Evolutionary conservation across 805 yeast genomes (phyloP), one percentile per base, ranked within the genome.

Genomic region (Millerozyma acaciae): DNA sequence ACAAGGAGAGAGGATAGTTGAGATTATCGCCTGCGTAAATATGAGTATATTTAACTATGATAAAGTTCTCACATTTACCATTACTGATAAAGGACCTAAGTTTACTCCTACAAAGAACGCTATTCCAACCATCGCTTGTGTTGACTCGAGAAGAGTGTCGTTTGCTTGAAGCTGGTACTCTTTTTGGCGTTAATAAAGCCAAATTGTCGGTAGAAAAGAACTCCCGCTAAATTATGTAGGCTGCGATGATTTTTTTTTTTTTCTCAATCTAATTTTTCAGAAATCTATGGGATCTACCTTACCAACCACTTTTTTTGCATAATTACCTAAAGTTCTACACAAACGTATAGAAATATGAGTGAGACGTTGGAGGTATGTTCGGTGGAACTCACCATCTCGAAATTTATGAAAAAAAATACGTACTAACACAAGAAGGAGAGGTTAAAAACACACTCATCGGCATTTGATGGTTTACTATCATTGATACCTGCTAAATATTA

Each of bases 401-500:
- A n/a, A 23, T 23, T n/a, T 7, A 7, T n/a, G 15, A n/a, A 7
- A 23, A 23, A 15, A 23, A 23, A 23, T n/a, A 23, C 24, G 21
- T 44, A 51, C 60, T 55, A 57, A 56, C 57, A 26, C 10, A 18
- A 18, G 8, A 37, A 78, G 80, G 93, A 84, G 53, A 78, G 95
- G 44, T 72, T 84, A 46, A 79, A 83, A 59, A 76, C 77, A 20
- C 88, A 83, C 52, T 79, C 93, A 9, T 66, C 77, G 32, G 87
- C 96, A 4, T 90, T 90, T 56, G 86, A 85, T 53, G 95, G 97
- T 16, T 66, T 90, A 33, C 67, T 90, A 38, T 86, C 96, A 14
- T 66, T 90, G 57, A 89, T 90, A 38, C 97, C 97, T 3, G 95
- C 97, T 3, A 87, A 88, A 53, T 88, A 83, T 52, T 90, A 90